Percentiles rank a stretch among this genome's conserved stretches.
phyloP scores from a whole-genome alignment of 805 yeast species.

The Metschnikowia cubensis region DNA sequence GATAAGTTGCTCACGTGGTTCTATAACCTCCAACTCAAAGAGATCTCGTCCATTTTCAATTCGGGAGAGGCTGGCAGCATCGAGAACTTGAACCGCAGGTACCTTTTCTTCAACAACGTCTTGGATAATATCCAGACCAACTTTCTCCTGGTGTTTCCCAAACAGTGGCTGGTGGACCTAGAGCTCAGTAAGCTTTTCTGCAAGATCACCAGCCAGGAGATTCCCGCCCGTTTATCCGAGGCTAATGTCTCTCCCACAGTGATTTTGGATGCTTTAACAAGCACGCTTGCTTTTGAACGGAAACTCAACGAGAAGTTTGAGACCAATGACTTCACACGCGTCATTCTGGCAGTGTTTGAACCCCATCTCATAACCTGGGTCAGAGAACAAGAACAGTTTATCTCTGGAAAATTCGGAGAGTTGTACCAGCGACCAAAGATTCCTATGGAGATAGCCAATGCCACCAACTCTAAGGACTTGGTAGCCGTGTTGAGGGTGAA shows the following conservation, averaged over 20 bases:
- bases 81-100: slow-evolving; percentile 81
- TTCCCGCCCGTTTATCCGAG: slow-evolving; percentile 45
- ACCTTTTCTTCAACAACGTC: slow-evolving; percentile 72
- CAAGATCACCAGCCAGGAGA: slow-evolving; percentile 62
- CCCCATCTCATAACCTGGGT: slow-evolving; percentile 87
- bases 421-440: slow-evolving; percentile 58
- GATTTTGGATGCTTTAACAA: slow-evolving; percentile 64
- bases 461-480: slow-evolving; percentile 14
- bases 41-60: slow-evolving; percentile 70
- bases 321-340: slow-evolving; percentile 38
- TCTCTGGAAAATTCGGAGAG: slow-evolving; percentile 60
- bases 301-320: slow-evolving; percentile 62
- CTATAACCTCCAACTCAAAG: slow-evolving; percentile 63
- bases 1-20: slow-evolving; percentile 71
- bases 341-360: slow-evolving; percentile 67
- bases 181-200: slow-evolving; percentile 63
- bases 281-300: slow-evolving; percentile 80
- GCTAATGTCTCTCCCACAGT: slow-evolving; percentile 56
- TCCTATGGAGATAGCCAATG: slow-evolving; percentile 30
- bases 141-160: slow-evolving; percentile 57
- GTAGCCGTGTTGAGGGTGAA: slow-evolving; percentile 38
- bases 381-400: slow-evolving; percentile 66
- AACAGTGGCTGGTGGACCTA: slow-evolving; percentile 65
- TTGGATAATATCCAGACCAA: slow-evolving; percentile 54
- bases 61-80: slow-evolving; percentile 92